Evolutionary conservation across 257 asterid genomes (phyloP), one percentile per base, ranked within the genome.

Genomic region (Echites panduratus): DNA sequence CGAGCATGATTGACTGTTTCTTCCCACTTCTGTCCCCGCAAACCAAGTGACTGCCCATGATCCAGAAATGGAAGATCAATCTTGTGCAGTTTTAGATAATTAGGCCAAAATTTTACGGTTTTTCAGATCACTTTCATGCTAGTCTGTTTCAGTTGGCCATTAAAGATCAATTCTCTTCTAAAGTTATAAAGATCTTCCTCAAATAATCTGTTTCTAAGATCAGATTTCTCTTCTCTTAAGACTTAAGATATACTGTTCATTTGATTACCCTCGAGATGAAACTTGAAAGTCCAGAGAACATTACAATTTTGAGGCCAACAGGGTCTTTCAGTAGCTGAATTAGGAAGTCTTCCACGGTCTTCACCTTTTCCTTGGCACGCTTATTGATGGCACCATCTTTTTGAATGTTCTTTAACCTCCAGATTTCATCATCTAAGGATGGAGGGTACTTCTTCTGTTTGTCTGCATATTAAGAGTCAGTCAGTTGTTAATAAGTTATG

Each of bases 1-100:
- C 7, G 71, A 12, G 96, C 90, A 79, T 87, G 90, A 7, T 11
- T 32, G 44, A 77, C 76, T 2, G 75, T 72, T 49, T 32, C 78
- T n/a, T 71, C 54, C 92, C 85, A 89, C 27, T 0, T 12, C 19
- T 13, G 47, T 24, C 16, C 50, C 17, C 74, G 53, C 66, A 45
- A 66, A 47, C 48, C 43, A 32, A 79, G 62, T 50, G 79, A 72
- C 96, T 89, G 82, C 50, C 26, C 17, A 73, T 68, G 75, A 44
- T 49, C 53, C 72, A 76, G 19, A 4, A 59, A 52, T 52, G 57
- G 38, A 32, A n/a, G n/a, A n/a, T n/a, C n/a, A n/a, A n/a, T n/a
- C n/a, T n/a, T n/a, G n/a, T n/a, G n/a, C n/a, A n/a, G n/a, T n/a
- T n/a, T n/a, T n/a, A n/a, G n/a, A n/a, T n/a, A n/a, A n/a, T n/a